Evolutionary conservation across 2,329 filamentous ascomycete species (phyloP), one percentile per base, ranked within the genome.

Genomic region (Neospermospora avenae): DNA sequence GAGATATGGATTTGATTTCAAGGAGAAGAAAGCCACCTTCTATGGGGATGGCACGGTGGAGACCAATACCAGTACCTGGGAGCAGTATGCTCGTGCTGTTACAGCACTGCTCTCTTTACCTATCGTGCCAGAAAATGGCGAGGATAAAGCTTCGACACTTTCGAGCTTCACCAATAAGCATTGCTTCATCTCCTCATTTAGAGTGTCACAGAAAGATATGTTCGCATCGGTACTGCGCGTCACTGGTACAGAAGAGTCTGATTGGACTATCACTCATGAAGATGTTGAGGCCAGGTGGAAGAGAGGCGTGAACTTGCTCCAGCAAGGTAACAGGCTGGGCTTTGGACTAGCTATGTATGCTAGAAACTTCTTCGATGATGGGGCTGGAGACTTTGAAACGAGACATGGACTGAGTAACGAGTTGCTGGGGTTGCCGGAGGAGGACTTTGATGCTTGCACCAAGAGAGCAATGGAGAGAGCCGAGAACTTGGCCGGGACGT

Each of bases 11-110:
- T 81, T 84, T 69, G 79, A 83, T 57, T 72, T 84, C 49, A 65
- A 72, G 11, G 75, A 77, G 52, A 72, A 72, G 0, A 71, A 70
- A 8, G 69, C 78, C 13, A 78, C 76, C 0, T 70, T 83, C 20
- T 83, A 77, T 60, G 84, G 85, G 62, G 81, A 84, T 28, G 81
- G 81, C 0, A 74, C 74, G 14, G 76, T 72, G 5, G 73, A 69
- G 39, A 75, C 80, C 59, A 77, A 74, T 20, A 75, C 72, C 1
- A 77, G 75, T 13, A 84, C 82, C 0, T 80, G 77, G 74, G 61
- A 72, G 28, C 80, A 83, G 69, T 49, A 31, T 18, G 45, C 45
- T n/a, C 5, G 45, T 28, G 28, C 45, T 49, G 45, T 49, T 16
- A 8, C 25, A 8, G 45, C 45, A 6, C n/a, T 49, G 2, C n/a